These are phyloP conservation scores for Saccharomycopsis babjevae DNA, from an alignment of 805 yeast genomes.

Conservation along the genomic window DNA sequence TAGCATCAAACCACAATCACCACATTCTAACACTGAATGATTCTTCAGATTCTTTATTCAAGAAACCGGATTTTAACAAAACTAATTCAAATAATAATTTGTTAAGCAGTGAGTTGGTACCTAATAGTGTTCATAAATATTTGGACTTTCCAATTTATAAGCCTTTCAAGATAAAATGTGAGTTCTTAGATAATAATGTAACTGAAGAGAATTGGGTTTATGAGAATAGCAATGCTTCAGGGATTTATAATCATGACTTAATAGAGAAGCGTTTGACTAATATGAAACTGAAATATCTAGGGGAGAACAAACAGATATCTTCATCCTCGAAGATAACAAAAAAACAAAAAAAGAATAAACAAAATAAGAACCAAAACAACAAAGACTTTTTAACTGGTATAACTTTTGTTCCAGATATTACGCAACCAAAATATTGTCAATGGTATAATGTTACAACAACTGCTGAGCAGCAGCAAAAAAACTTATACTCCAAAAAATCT, in stretches of 20 bases:
- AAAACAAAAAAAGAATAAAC: background rate
- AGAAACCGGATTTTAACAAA: background rate
- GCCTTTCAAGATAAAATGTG: conserved; percentile 11
- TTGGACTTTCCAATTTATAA: conserved; percentile 11
- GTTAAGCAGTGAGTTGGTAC: background rate
- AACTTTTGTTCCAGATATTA: conserved; percentile 55
- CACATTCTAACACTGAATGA: background rate
- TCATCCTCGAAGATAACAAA: background rate
- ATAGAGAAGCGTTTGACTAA: conserved; percentile 44
- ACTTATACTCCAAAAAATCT: background rate
- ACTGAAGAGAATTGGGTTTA: conserved; percentile 74
- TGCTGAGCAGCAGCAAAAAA: conserved; percentile 19
- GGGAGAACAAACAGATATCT: background rate
- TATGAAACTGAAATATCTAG: conserved; percentile 26
- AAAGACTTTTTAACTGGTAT: conserved; percentile 77
- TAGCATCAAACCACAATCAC: background rate
- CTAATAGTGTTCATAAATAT: conserved; percentile 10
- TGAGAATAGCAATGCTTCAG: conserved; percentile 68
- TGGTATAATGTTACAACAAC: conserved; percentile 24
- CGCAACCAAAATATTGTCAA: conserved; percentile 55
- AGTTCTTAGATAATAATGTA: conserved; percentile 21
- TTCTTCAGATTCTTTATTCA: background rate
- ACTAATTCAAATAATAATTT: background rate
- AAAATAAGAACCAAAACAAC: conserved; percentile 33
- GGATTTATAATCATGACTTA: conserved; percentile 57